Evolutionary conservation across 2,329 filamentous ascomycete species (phyloP).

Genomic region (Gyromitra esculenta): DNA sequence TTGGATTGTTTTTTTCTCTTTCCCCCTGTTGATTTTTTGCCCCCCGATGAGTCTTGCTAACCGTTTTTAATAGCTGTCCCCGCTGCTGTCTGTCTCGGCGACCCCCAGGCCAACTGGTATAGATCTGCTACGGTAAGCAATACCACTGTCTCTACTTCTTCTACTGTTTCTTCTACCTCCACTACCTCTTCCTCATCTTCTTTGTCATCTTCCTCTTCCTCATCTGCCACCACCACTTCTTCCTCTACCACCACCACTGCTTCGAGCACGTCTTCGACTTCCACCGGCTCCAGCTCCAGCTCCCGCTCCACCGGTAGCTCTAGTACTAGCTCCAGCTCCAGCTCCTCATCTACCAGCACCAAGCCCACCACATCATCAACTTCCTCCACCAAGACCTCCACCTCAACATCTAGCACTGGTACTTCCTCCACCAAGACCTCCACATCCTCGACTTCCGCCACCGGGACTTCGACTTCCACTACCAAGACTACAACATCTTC

Average conservation of each 20-base stretch:
- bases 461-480: not conserved
- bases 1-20: not conserved
- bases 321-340: not conserved
- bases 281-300: slow-evolving; percentile 9
- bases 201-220: slow-evolving; percentile 6
- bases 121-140: slow-evolving; percentile 57
- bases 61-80: slow-evolving; percentile 60
- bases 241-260: slow-evolving; percentile 14
- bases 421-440: slow-evolving; percentile 6
- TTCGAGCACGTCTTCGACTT: slow-evolving; percentile 4
- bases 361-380: not conserved
- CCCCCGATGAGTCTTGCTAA: slow-evolving; percentile 18
- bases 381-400: slow-evolving; percentile 8
- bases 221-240: not conserved
- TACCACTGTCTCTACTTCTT: slow-evolving; percentile 6
- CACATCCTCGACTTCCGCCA: not conserved
- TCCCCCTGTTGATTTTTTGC: not conserved
- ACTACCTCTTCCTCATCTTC: slow-evolving; percentile 20
- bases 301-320: not conserved
- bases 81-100: slow-evolving; percentile 64
- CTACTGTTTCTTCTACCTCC: slow-evolving; percentile 9
- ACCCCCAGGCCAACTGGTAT: slow-evolving; percentile 65
- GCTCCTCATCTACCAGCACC: not conserved
- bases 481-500: not conserved
- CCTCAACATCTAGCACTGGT: not conserved